Conservation (phyloP, 176 grass and related monocot genomes). For the Rhynchospora tenuis region DNA sequence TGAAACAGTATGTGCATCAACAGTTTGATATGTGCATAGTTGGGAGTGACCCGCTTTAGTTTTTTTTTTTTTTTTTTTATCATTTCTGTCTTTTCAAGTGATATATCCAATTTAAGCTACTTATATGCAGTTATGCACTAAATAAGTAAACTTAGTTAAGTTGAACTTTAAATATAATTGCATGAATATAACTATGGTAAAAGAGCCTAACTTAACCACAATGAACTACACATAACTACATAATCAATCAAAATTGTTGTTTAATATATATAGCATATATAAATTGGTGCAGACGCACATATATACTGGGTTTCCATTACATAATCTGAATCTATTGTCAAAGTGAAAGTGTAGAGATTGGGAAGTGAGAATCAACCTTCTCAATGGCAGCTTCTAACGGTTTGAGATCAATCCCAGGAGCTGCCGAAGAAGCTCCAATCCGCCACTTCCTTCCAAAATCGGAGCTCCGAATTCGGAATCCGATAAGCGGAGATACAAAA, state of each 20-base stretch:
- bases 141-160: neutral
- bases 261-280: neutral
- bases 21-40: neutral
- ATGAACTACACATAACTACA: neutral
- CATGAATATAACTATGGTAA: neutral
- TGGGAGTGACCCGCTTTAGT: neutral
- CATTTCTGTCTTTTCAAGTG: too few species aligned
- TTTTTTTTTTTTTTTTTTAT: neutral
- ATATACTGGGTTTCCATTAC: too few species aligned
- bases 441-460: slow-evolving; percentile 28
- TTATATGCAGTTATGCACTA: neutral
- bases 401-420: slow-evolving; percentile 64
- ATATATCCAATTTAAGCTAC: neutral
- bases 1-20: neutral
- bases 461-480: neutral
- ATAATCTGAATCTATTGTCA: neutral
- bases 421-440: slow-evolving; percentile 44
- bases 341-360: neutral
- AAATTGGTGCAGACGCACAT: too few species aligned
- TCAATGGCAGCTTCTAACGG: slow-evolving; percentile 64
- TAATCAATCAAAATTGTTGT: neutral
- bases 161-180: neutral
- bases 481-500: neutral
- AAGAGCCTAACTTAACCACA: neutral
- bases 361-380: slow-evolving; percentile 43